phyloP scores from a whole-genome alignment of 2,329 filamentous ascomycete species.

The Elsinoe ampelina region DNA sequence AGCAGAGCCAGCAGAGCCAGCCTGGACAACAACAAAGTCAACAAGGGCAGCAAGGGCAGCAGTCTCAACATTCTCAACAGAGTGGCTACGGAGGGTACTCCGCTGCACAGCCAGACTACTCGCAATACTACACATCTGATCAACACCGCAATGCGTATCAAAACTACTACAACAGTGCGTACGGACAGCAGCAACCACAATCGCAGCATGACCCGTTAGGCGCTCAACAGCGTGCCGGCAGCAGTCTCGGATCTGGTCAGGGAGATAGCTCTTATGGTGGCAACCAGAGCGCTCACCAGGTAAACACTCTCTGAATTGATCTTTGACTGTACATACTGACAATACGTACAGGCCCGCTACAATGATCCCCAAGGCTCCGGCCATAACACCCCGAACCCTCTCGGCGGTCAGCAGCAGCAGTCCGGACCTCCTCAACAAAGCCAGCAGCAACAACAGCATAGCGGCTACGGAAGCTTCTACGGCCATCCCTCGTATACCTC shows the following conservation, averaged over 20 bases:
- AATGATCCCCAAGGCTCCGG: constrained; percentile 76
- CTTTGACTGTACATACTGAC: constrained; percentile 13
- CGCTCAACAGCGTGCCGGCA: constrained; percentile 66
- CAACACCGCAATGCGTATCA: constrained; percentile 65
- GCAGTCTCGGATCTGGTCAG: constrained; percentile 58
- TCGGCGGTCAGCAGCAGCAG: constrained; percentile 48
- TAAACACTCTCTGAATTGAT: constrained; percentile 14
- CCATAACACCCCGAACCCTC: constrained; percentile 81
- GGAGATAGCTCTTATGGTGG: constrained; percentile 54
- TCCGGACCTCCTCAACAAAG: constrained; percentile 38
- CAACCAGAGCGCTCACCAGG: constrained; percentile 49
- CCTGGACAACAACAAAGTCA: constrained; percentile 50
- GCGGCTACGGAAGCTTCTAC: constrained; percentile 48
- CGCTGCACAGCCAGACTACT: constrained; percentile 69
- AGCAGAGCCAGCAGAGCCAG: constrained; percentile 37
- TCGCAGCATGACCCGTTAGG: constrained; percentile 63
- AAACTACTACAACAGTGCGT: constrained; percentile 51
- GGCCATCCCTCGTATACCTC: constrained; percentile 51
- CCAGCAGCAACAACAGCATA: constrained; percentile 37
- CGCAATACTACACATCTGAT: constrained; percentile 74
- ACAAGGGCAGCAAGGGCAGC: constrained; percentile 48
- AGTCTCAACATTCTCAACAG: constrained; percentile 48
- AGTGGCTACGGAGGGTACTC: constrained; percentile 57
- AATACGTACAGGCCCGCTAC: constrained; percentile 67
- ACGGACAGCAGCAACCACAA: constrained; percentile 38